Percentiles rank a stretch among this genome's conserved stretches.
phyloP scores from a whole-genome alignment of 192 early-diverging fungal species.

The Coemansia sp. region DNA sequence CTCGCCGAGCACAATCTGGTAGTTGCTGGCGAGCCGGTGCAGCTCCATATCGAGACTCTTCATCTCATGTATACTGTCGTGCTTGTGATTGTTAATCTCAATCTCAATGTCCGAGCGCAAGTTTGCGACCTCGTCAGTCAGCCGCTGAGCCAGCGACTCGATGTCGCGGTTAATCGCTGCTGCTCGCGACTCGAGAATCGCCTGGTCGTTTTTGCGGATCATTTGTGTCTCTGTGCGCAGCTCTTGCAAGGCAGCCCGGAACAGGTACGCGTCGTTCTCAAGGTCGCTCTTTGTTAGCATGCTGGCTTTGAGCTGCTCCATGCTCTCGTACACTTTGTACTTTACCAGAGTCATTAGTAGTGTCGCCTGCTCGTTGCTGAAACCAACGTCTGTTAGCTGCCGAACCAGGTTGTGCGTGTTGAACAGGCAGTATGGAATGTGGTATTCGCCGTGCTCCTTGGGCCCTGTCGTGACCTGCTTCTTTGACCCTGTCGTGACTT shows the following conservation, averaged over 20 bases:
- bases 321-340: conserved; percentile 52
- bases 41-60: conserved; percentile 74
- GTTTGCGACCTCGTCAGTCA: conserved; percentile 74
- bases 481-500: neutral
- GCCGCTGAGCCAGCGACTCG: conserved; percentile 69
- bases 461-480: neutral
- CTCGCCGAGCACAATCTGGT: conserved; percentile 76
- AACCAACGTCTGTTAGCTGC: conserved; percentile 64
- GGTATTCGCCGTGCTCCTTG: neutral
- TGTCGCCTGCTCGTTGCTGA: conserved; percentile 69
- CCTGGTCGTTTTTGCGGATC: conserved; percentile 73
- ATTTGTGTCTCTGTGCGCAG: conserved; percentile 75
- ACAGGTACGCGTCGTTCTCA: conserved; percentile 83
- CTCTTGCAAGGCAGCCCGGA: conserved; percentile 80
- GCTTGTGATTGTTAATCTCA: conserved; percentile 87
- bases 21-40: conserved; percentile 84
- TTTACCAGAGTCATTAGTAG: conserved; percentile 76
- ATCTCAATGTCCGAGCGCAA: conserved; percentile 84
- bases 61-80: conserved; percentile 76
- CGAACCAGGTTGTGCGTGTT: conserved; percentile 76
- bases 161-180: conserved; percentile 75
- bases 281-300: conserved; percentile 77
- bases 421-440: conserved; percentile 60
- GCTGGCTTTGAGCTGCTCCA: conserved; percentile 31
- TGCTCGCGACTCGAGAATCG: conserved; percentile 68